phyloP scores from a whole-genome alignment of 2,329 filamentous ascomycete species.

The Talaromyces marneffei region DNA sequence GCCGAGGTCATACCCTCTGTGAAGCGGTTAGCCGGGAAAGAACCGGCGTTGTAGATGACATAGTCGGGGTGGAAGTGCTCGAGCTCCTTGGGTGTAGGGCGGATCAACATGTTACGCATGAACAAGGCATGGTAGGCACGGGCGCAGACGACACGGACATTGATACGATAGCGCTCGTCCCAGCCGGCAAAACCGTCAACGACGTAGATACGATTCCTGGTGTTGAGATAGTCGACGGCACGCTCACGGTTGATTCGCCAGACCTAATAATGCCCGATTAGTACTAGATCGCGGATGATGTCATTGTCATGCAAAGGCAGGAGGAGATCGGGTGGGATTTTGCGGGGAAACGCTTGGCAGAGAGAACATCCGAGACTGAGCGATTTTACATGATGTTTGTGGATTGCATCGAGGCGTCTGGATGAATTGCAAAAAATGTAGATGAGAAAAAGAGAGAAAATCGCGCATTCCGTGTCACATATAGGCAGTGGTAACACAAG shows the following conservation, averaged over 20 bases:
- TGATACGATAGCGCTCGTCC: conserved; percentile 97
- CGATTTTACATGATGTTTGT: background rate
- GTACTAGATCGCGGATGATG: conserved; percentile 22
- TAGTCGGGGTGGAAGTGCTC: conserved; percentile 99
- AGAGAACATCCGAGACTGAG: background rate
- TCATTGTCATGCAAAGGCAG: conserved; percentile 23
- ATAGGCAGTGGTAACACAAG: conserved; percentile 1
- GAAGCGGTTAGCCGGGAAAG: conserved; percentile 97
- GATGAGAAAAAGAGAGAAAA: background rate
- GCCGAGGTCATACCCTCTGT: conserved; percentile 98
- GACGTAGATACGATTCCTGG: conserved; percentile 96
- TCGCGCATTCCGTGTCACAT: conserved; percentile 12
- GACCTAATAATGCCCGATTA: conserved; percentile 54
- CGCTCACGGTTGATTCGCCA: conserved; percentile 99
- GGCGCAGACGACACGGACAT: conserved; percentile 94
- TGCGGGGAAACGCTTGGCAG: conserved; percentile 17
- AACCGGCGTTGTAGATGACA: conserved; percentile 98
- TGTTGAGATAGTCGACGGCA: conserved; percentile 98
- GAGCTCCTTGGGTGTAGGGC: conserved; percentile 82
- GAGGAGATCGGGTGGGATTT: conserved; percentile 7
- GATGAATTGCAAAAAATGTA: background rate
- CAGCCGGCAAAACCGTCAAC: conserved; percentile 96
- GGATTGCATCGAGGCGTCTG: no score
- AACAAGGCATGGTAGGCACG: conserved; percentile 99
- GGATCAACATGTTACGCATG: conserved; percentile 99